Conservation (phyloP, 495 filamentous ascomycete species). For the Amorphotheca resinae region DNA sequence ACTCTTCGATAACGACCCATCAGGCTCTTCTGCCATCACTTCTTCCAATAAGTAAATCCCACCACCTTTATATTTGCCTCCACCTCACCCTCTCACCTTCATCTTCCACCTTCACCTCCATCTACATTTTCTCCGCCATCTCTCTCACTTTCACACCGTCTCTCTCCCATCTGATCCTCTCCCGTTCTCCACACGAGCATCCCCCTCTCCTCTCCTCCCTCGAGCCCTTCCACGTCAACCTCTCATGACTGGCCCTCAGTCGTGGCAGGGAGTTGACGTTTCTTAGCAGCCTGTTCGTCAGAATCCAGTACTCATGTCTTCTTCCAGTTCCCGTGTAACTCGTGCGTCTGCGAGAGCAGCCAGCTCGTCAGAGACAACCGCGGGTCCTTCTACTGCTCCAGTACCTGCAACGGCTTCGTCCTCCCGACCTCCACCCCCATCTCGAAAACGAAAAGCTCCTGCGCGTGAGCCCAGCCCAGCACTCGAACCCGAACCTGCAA, state of each 20-base stretch:
- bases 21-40: background rate
- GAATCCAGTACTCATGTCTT: conserved; percentile 59
- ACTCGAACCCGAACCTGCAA: conserved; percentile 32
- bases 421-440: conserved; percentile 14
- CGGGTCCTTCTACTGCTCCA: conserved; percentile 25
- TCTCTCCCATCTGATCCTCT: too few relatives aligned
- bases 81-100: background rate
- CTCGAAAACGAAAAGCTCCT: conserved; percentile 46
- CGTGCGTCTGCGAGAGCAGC: conserved; percentile 68
- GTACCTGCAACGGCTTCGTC: conserved; percentile 29
- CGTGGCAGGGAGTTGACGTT: conserved; percentile 8
- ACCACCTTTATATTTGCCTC: too few relatives aligned
- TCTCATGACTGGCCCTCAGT: conserved; percentile 4
- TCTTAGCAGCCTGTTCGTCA: background rate
- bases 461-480: conserved; percentile 29
- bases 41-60: background rate
- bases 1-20: background rate
- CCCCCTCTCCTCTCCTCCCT: background rate
- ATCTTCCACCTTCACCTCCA: background rate
- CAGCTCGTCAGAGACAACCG: conserved; percentile 27
- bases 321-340: conserved; percentile 68
- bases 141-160: too few relatives aligned
- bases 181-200: background rate
- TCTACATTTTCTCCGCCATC: conserved; percentile 6
- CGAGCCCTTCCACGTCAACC: background rate